phyloP scores from a whole-genome alignment of 192 early-diverging fungal genomes.

The Coemansia sp. region DNA sequence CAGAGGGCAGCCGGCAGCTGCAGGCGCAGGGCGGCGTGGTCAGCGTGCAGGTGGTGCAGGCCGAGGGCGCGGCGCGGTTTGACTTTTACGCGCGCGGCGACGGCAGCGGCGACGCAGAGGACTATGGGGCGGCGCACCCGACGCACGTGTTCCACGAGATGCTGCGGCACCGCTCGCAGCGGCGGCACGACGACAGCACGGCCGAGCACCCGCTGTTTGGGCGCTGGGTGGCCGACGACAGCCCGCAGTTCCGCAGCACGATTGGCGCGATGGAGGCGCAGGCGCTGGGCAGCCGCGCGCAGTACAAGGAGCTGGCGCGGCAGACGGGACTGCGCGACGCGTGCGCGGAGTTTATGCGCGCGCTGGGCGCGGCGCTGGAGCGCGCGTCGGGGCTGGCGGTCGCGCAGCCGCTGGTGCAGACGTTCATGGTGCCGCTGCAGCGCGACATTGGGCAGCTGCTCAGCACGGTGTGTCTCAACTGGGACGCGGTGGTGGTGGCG shows the following conservation, averaged over 20 bases:
- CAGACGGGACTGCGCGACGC: conserved; percentile 33
- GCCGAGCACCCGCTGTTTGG: conserved; percentile 38
- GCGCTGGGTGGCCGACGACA: conserved; percentile 42
- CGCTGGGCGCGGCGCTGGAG: conserved; percentile 15
- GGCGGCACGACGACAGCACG: not conserved
- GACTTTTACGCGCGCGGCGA: not conserved
- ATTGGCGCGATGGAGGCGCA: conserved; percentile 34
- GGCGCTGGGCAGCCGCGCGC: conserved; percentile 20
- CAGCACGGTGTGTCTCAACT: conserved; percentile 36
- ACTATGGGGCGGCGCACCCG: too few species aligned
- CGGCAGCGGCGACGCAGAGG: not conserved
- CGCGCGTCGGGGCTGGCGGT: conserved; percentile 13
- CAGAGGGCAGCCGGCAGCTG: not conserved
- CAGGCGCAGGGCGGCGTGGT: not conserved
- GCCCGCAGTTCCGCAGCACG: conserved; percentile 35
- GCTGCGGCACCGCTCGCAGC: conserved; percentile 13
- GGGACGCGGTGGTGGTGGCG: conserved; percentile 34
- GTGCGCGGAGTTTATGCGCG: conserved; percentile 33
- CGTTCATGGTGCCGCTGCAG: conserved; percentile 29
- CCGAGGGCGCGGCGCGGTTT: not conserved
- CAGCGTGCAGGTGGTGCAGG: not conserved
- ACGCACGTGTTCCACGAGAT: conserved; percentile 36
- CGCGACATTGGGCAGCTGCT: conserved; percentile 34
- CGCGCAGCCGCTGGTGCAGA: conserved; percentile 17
- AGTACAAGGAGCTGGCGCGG: conserved; percentile 35